These are phyloP conservation scores for Pseudozyma thailandica DNA, from an alignment of 1,284 basidiomycete genomes.

Conservation along the genomic window DNA sequence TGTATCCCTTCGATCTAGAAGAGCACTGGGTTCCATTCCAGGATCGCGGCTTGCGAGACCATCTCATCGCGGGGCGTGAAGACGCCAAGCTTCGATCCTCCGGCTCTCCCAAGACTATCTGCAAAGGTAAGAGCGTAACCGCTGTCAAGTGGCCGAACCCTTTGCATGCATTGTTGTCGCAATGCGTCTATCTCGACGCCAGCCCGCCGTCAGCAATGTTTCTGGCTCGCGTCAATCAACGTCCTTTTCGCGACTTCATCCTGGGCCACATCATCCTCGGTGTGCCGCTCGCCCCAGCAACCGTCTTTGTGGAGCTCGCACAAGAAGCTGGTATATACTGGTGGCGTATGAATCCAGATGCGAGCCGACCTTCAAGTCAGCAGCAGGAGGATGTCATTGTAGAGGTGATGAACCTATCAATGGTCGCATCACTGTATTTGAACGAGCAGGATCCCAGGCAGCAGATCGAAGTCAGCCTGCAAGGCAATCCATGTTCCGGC, in stretches of 20 bases:
- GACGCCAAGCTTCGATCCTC: background rate
- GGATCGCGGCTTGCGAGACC: slow-evolving; percentile 48
- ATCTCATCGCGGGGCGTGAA: slow-evolving; percentile 7
- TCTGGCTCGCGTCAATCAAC: slow-evolving; percentile 24
- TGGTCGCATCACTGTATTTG: slow-evolving; percentile 45
- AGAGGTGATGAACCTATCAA: slow-evolving; percentile 42
- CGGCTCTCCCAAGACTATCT: background rate
- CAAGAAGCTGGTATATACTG: slow-evolving; percentile 47
- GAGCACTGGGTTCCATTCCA: slow-evolving; percentile 44
- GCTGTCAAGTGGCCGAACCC: slow-evolving; percentile 15
- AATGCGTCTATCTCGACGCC: slow-evolving; percentile 26
- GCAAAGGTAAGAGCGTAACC: background rate
- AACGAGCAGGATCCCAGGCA: slow-evolving; percentile 33
- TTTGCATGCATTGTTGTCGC: slow-evolving; percentile 17
- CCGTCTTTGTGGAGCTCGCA: slow-evolving; percentile 50
- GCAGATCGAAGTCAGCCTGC: slow-evolving; percentile 33
- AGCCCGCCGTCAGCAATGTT: slow-evolving; percentile 27
- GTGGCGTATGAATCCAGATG: slow-evolving; percentile 24
- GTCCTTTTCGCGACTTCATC: slow-evolving; percentile 45
- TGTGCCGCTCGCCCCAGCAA: slow-evolving; percentile 37
- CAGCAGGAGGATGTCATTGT: slow-evolving; percentile 32
- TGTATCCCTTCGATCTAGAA: slow-evolving; percentile 51
- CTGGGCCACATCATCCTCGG: slow-evolving; percentile 48
- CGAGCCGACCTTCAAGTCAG: background rate
- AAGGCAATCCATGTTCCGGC: slow-evolving; percentile 23